A percentile compares a stretch with the other conserved stretches of the same genome.
Conservation (phyloP, 768 basidiomycete species). For the Leucogyrophana mollusca region DNA sequence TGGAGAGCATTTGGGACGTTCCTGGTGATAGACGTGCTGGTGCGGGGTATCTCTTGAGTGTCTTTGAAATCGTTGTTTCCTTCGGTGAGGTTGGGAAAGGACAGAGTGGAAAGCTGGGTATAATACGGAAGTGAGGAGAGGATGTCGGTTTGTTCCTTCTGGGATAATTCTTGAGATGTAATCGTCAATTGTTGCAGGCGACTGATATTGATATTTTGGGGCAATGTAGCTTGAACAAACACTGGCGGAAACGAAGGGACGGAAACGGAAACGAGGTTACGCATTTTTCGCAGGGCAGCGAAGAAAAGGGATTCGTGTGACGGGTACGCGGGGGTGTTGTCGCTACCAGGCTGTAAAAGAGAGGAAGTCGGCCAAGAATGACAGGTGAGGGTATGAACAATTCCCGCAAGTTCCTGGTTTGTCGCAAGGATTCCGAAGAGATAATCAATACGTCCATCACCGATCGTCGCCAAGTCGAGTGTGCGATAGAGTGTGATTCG, state of each 20-base stretch:
- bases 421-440: constrained; percentile 20
- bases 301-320: constrained; percentile 14
- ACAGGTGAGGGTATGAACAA: constrained; percentile 22
- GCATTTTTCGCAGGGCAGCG: constrained; percentile 27
- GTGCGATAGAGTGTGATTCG: constrained; percentile 21
- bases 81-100: constrained; percentile 24
- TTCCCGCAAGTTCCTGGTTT: constrained; percentile 18
- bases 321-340: constrained; percentile 6
- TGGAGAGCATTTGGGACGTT: constrained; percentile 1
- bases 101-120: constrained; percentile 22
- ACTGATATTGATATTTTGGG: constrained; percentile 9
- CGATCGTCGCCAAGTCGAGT: constrained; percentile 15
- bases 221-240: constrained; percentile 15
- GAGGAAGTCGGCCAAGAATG: constrained; percentile 20
- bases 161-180: constrained; percentile 22
- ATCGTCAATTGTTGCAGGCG: constrained; percentile 24
- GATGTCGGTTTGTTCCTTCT: constrained; percentile 17
- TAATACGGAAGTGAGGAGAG: constrained; percentile 24
- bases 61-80: neutral
- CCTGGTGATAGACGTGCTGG: neutral
- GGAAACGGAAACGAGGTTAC: constrained; percentile 24
- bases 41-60: neutral
- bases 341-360: constrained; percentile 9
- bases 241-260: constrained; percentile 23
- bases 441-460: constrained; percentile 11